Percentiles rank a stretch among this genome's conserved stretches.
Conservation (phyloP, 345 rosid species). For the Ailanthus altissimus region DNA sequence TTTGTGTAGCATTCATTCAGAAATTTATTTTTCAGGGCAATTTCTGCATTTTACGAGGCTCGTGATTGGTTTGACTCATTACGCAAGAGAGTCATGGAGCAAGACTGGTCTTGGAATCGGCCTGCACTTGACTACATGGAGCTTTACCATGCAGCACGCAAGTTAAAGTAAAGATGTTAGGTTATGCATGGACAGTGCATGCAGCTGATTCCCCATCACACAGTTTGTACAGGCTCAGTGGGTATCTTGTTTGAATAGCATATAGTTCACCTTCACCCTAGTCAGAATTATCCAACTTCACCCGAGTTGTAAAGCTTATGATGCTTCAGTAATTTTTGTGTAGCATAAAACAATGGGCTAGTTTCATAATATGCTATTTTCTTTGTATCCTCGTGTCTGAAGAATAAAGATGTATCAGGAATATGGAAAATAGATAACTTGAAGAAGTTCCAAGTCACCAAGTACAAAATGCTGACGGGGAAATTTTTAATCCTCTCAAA, state of each 20-base stretch:
- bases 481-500: too few relatives aligned
- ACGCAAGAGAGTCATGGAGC: conserved; percentile 88
- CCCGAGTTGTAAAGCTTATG: conserved; percentile 9
- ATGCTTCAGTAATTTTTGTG: conserved; percentile 29
- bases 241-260: conserved; percentile 1
- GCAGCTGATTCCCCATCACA: conserved; percentile 9
- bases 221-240: conserved; percentile 39
- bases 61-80: conserved; percentile 75
- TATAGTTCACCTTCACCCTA: not conserved
- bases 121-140: conserved; percentile 96
- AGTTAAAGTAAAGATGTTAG: conserved; percentile 33
- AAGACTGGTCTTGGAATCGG: conserved; percentile 99
- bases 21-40: conserved; percentile 56
- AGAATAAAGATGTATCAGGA: not conserved
- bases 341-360: conserved; percentile 25
- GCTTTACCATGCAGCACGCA: conserved; percentile 85
- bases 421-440: not conserved
- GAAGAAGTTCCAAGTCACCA: not conserved
- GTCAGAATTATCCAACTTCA: conserved; percentile 18
- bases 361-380: not conserved
- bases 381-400: not conserved
- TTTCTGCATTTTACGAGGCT: conserved; percentile 69
- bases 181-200: not conserved
- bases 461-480: too few relatives aligned
- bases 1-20: not conserved